A percentile compares a stretch with the other conserved stretches of the same genome.
phyloP scores from a whole-genome alignment of 495 filamentous ascomycete species.

The Aspergillus haitiensis region DNA sequence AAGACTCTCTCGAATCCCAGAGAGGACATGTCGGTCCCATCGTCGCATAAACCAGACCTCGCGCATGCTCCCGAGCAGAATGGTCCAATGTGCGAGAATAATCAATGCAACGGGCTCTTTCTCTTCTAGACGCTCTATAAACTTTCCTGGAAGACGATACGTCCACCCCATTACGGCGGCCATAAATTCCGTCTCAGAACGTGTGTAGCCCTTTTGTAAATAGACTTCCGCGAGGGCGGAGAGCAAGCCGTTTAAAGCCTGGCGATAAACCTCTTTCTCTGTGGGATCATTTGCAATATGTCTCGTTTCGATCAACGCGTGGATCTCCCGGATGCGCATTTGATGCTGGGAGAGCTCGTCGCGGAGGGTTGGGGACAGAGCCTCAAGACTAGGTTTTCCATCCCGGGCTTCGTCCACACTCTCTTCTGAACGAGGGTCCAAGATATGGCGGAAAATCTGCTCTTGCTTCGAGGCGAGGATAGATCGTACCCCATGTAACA shows the following conservation, averaged over 20 bases:
- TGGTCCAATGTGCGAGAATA: constrained; percentile 43
- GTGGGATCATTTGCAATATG: neutral
- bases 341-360: constrained; percentile 26
- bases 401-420: neutral
- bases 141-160: constrained; percentile 35
- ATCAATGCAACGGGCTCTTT: constrained; percentile 40
- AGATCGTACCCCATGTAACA: constrained; percentile 44
- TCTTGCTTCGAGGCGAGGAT: constrained; percentile 29
- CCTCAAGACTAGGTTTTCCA: neutral
- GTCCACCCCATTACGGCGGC: constrained; percentile 38
- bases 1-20: constrained; percentile 30
- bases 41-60: constrained; percentile 40
- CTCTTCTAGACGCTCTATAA: constrained; percentile 34
- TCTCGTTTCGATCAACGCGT: constrained; percentile 19
- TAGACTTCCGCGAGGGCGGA: constrained; percentile 28
- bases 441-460: constrained; percentile 34
- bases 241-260: constrained; percentile 21
- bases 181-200: constrained; percentile 25
- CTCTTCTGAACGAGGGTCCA: constrained; percentile 20
- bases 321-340: constrained; percentile 19
- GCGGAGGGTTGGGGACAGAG: constrained; percentile 16
- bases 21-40: constrained; percentile 42
- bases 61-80: constrained; percentile 39
- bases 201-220: constrained; percentile 15
- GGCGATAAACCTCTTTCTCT: constrained; percentile 13